These are phyloP conservation scores for Extremus antarcticus DNA, from an alignment of 495 filamentous ascomycete genomes.

Conservation along the genomic window DNA sequence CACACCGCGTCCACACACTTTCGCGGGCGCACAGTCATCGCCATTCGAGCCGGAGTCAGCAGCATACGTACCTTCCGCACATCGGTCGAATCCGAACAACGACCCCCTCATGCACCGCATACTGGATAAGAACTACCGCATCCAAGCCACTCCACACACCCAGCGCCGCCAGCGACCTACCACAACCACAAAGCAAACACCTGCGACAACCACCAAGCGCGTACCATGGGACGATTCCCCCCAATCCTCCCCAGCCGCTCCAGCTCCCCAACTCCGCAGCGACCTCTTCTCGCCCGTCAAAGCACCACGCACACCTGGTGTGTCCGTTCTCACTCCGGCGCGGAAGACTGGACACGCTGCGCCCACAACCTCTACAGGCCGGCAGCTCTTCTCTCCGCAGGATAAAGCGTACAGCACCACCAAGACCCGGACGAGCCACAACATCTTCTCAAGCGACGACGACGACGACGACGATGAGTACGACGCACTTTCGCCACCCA, in stretches of 20 bases:
- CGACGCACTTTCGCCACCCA: constrained; percentile 65
- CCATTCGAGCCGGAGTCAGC: constrained; percentile 29
- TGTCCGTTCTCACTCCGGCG: constrained; percentile 52
- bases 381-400: constrained; percentile 18
- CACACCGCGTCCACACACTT: constrained; percentile 33
- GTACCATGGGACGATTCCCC: constrained; percentile 44
- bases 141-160: constrained; percentile 80
- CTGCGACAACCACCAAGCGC: constrained; percentile 28
- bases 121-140: constrained; percentile 83
- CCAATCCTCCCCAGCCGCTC: constrained; percentile 65
- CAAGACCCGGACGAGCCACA: constrained; percentile 55
- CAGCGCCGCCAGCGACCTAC: constrained; percentile 28
- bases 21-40: constrained; percentile 20
- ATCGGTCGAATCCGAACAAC: constrained; percentile 28
- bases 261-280: constrained; percentile 67
- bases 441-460: constrained; percentile 33
- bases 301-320: constrained; percentile 55
- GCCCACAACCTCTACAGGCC: constrained; percentile 26
- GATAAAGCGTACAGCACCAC: constrained; percentile 31
- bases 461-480: constrained; percentile 49
- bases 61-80: constrained; percentile 14
- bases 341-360: constrained; percentile 19
- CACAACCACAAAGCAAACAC: constrained; percentile 11
- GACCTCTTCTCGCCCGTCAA: constrained; percentile 70
- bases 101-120: constrained; percentile 80